Conservation (phyloP, 1,139 yeast genomes). For the Keqinozyma sinolaborantium region DNA sequence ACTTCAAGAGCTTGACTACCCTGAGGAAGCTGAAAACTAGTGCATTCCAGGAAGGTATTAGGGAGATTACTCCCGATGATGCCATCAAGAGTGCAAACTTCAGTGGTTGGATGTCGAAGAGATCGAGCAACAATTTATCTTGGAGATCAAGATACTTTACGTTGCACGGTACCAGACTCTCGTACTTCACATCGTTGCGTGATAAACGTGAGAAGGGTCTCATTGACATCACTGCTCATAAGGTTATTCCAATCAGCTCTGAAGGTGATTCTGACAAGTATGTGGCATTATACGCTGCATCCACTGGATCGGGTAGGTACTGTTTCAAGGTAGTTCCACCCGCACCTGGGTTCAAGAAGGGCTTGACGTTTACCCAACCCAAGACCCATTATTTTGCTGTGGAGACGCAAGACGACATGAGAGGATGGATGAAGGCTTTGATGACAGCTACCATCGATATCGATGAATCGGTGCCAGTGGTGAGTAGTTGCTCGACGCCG, state of each 20-base stretch:
- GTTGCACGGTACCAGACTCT: slow-evolving; percentile 86
- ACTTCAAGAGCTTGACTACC: slow-evolving; percentile 38
- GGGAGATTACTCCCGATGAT: slow-evolving; percentile 70
- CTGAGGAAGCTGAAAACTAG: slow-evolving; percentile 68
- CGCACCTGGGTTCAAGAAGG: slow-evolving; percentile 94
- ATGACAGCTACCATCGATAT: slow-evolving; percentile 96
- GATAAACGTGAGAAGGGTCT: slow-evolving; percentile 88
- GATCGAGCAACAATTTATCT: slow-evolving; percentile 76
- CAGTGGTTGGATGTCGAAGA: slow-evolving; percentile 95
- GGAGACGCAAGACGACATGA: slow-evolving; percentile 86
- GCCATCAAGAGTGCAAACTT: slow-evolving; percentile 72
- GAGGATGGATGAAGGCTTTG: slow-evolving; percentile 91
- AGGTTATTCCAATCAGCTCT: slow-evolving; percentile 61
- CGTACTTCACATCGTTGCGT: slow-evolving; percentile 77
- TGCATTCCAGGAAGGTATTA: slow-evolving; percentile 91
- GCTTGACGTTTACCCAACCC: slow-evolving; percentile 94
- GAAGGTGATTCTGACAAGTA: slow-evolving; percentile 67
- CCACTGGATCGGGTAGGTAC: slow-evolving; percentile 88
- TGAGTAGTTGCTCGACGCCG: slow-evolving; percentile 93
- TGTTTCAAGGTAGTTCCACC: slow-evolving; percentile 96
- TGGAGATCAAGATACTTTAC: slow-evolving; percentile 93
- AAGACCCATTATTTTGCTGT: slow-evolving; percentile 95
- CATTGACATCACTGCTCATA: slow-evolving; percentile 92
- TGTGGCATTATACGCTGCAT: slow-evolving; percentile 84
- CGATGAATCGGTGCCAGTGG: slow-evolving; percentile 89